A percentile compares a stretch with the other conserved stretches of the same genome.
Conservation (phyloP, 257 asterid species). For the Scutellaria barbata region DNA sequence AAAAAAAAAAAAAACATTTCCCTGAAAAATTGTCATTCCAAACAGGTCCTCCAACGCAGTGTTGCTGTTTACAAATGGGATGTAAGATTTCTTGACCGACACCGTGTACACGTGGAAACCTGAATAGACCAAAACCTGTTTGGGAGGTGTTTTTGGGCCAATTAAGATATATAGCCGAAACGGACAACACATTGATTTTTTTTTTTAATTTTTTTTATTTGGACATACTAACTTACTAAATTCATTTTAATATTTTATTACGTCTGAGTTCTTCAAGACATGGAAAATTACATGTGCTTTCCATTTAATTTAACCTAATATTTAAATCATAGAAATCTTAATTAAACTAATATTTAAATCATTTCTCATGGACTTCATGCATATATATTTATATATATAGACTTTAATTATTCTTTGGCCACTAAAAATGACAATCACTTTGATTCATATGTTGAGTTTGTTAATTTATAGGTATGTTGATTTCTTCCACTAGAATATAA, state of each 20-base stretch:
- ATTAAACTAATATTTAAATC: background rate
- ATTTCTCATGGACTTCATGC: slow-evolving; percentile 6
- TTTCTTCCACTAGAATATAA: no score
- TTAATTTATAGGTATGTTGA: no score
- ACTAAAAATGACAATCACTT: no score
- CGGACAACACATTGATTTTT: slow-evolving; percentile 28
- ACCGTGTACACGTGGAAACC: slow-evolving; percentile 45
- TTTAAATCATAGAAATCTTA: no score
- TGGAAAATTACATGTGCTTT: no score
- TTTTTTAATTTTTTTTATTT: no score
- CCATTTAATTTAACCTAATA: no score
- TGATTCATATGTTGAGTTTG: no score
- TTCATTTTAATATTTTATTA: background rate
- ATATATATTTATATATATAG: no score
- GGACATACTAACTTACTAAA: slow-evolving; percentile 1
- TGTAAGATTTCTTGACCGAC: slow-evolving; percentile 31
- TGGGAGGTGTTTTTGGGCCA: slow-evolving; percentile 30
- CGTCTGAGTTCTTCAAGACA: background rate
- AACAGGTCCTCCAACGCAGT: slow-evolving; percentile 10
- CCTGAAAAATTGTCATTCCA: no score
- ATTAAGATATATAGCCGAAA: slow-evolving; percentile 43
- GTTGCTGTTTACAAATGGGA: background rate
- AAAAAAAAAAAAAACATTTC: no score
- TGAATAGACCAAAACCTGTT: slow-evolving; percentile 25
- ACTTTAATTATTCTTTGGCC: no score